Conservation (phyloP, 2,329 filamentous ascomycete species). For the Lasiodiplodia theobromae region DNA sequence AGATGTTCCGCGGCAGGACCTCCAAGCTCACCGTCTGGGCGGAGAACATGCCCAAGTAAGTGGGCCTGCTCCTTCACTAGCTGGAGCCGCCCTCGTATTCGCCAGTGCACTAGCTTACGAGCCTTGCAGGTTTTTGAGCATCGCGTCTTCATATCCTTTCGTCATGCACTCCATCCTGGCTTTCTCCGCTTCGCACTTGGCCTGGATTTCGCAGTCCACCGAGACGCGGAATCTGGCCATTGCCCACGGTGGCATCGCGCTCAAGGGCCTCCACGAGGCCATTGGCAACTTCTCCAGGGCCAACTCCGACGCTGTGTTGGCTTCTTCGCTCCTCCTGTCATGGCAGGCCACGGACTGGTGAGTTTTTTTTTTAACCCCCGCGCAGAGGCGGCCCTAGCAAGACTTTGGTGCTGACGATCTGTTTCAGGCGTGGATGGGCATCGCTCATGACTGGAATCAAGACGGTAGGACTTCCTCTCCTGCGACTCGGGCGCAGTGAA, state of each 20-base stretch:
- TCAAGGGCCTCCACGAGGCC: slow-evolving; percentile 87
- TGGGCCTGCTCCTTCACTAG: slow-evolving; percentile 37
- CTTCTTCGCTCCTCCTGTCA: slow-evolving; percentile 87
- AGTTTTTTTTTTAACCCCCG: slow-evolving; percentile 46
- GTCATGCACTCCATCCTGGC: slow-evolving; percentile 94
- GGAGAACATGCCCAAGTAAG: slow-evolving; percentile 89
- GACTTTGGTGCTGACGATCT: slow-evolving; percentile 34
- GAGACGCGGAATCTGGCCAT: slow-evolving; percentile 88
- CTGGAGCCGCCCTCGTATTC: slow-evolving; percentile 37
- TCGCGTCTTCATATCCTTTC: slow-evolving; percentile 82
- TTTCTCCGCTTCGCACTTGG: slow-evolving; percentile 93
- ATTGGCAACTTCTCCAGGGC: slow-evolving; percentile 83
- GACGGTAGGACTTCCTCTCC: slow-evolving; percentile 66
- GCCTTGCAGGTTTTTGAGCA: slow-evolving; percentile 72
- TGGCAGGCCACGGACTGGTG: slow-evolving; percentile 98
- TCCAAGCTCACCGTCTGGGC: slow-evolving; percentile 92
- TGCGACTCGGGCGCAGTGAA: slow-evolving; percentile 7
- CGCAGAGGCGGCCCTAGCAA: not conserved
- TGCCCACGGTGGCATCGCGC: slow-evolving; percentile 83
- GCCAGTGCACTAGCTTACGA: slow-evolving; percentile 43
- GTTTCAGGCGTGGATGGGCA: slow-evolving; percentile 82
- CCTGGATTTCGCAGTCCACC: slow-evolving; percentile 84
- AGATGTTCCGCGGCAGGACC: slow-evolving; percentile 78
- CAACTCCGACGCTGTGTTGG: slow-evolving; percentile 90
- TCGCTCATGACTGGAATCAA: slow-evolving; percentile 91